A percentile compares a stretch with the other conserved stretches of the same genome.
These are phyloP conservation scores for Buxus sempervirens DNA, from an alignment of 164 flowering plant genomes.

Conservation along the genomic window DNA sequence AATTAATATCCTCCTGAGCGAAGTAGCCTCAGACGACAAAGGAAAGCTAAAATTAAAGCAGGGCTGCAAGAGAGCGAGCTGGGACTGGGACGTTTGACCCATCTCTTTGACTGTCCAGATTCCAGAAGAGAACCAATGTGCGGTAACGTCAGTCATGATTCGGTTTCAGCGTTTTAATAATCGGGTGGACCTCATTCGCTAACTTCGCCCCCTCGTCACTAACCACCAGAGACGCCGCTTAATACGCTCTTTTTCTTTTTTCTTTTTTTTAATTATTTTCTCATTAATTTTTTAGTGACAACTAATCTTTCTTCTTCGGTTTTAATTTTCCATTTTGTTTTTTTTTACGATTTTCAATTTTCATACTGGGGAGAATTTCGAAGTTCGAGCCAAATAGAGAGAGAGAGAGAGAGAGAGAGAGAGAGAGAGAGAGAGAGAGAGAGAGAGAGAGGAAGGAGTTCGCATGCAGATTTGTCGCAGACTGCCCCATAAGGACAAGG, in stretches of 20 bases:
- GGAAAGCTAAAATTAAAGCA: neutral
- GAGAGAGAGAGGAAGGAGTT: no score
- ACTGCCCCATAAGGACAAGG: no score
- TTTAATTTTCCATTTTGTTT: neutral
- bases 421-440: no score
- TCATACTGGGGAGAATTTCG: conserved; percentile 3
- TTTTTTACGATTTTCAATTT: neutral
- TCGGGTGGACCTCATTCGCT: conserved; percentile 18
- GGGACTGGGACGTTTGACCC: conserved; percentile 24
- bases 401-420: neutral
- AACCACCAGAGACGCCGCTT: conserved; percentile 32
- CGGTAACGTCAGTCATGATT: conserved; percentile 40
- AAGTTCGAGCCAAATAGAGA: conserved; percentile 18
- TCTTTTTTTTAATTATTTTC: neutral
- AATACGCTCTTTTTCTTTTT: conserved; percentile 15
- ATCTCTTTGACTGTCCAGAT: conserved; percentile 19
- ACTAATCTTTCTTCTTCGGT: neutral
- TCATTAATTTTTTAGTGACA: no score
- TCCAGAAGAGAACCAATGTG: conserved; percentile 19
- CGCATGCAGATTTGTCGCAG: no score
- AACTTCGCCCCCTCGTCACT: neutral
- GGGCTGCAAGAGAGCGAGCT: neutral
- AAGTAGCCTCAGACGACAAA: conserved; percentile 18
- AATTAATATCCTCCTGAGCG: neutral
- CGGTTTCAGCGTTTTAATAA: conserved; percentile 23